Percentiles rank a stretch among this genome's conserved stretches.
Conservation (phyloP, 495 filamentous ascomycete genomes). For the Xylaria sp. region DNA sequence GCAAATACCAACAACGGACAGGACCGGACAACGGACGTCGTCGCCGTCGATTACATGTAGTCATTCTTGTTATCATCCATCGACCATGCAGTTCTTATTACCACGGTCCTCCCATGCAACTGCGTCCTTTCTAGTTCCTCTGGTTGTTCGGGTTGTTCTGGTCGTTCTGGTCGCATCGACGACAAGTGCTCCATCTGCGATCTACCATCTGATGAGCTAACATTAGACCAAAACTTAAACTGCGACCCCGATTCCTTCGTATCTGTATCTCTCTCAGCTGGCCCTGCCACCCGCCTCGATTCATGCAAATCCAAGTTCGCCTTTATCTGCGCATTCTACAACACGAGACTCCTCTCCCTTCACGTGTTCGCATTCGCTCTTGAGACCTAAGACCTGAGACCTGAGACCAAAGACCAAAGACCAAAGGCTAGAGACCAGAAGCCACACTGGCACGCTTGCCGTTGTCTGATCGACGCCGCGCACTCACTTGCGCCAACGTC, state of each 20-base stretch:
- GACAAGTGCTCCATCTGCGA: background rate
- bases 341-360: background rate
- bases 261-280: background rate
- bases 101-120: background rate
- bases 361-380: too few relatives aligned
- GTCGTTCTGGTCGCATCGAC: too few relatives aligned
- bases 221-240: too few relatives aligned
- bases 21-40: background rate
- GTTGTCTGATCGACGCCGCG: conserved; percentile 9
- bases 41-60: background rate
- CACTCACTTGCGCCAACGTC: conserved; percentile 10
- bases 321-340: background rate
- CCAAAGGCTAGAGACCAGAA: conserved; percentile 7
- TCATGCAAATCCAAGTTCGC: background rate
- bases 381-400: too few relatives aligned
- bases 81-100: background rate
- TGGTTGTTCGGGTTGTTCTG: too few relatives aligned
- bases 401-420: too few relatives aligned
- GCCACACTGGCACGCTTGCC: background rate
- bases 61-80: too few relatives aligned
- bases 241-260: conserved; percentile 9
- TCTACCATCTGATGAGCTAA: background rate
- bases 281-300: background rate
- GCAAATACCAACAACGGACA: background rate
- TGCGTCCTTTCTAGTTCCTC: background rate